Conservation (phyloP, 2,329 filamentous ascomycete genomes). For the Penicillium brevicompactum region DNA sequence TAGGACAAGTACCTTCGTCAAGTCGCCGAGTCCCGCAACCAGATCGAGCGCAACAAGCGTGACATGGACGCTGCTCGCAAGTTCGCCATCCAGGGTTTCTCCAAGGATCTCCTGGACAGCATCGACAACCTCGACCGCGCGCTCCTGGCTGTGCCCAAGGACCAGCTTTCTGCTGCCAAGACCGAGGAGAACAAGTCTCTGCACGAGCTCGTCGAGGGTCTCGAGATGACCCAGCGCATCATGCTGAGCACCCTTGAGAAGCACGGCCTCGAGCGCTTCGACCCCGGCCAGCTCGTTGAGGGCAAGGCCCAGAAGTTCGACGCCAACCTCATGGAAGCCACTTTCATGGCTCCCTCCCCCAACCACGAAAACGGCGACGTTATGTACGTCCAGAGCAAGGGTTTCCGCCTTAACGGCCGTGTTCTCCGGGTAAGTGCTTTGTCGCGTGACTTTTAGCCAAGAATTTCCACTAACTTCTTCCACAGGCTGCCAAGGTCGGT, state of each 20-base stretch:
- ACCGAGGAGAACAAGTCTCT: conserved; percentile 70
- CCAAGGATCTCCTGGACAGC: conserved; percentile 89
- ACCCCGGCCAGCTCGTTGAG: conserved; percentile 58
- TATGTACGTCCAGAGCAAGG: conserved; percentile 92
- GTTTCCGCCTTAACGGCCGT: conserved; percentile 89
- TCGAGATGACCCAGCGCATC: conserved; percentile 93
- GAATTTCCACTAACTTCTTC: conserved; percentile 10
- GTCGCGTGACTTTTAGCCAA: not conserved
- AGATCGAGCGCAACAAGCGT: conserved; percentile 90
- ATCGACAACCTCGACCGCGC: conserved; percentile 98
- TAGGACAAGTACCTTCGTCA: conserved; percentile 94
- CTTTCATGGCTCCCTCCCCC: conserved; percentile 85
- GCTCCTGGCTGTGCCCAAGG: conserved; percentile 72
- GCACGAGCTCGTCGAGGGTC: conserved; percentile 76
- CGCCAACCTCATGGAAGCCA: conserved; percentile 94
- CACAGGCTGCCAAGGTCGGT: conserved; percentile 83
- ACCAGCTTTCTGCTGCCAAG: conserved; percentile 64
- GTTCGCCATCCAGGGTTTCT: conserved; percentile 93
- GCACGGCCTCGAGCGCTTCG: conserved; percentile 89
- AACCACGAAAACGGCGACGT: conserved; percentile 89
- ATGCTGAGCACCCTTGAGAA: conserved; percentile 87
- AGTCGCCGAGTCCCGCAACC: conserved; percentile 95
- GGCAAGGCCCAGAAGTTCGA: conserved; percentile 81
- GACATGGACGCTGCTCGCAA: conserved; percentile 85
- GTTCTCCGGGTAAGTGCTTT: conserved; percentile 65